Conservation (phyloP, 2,329 filamentous ascomycete genomes). For the Fusarium euwallaceae region DNA sequence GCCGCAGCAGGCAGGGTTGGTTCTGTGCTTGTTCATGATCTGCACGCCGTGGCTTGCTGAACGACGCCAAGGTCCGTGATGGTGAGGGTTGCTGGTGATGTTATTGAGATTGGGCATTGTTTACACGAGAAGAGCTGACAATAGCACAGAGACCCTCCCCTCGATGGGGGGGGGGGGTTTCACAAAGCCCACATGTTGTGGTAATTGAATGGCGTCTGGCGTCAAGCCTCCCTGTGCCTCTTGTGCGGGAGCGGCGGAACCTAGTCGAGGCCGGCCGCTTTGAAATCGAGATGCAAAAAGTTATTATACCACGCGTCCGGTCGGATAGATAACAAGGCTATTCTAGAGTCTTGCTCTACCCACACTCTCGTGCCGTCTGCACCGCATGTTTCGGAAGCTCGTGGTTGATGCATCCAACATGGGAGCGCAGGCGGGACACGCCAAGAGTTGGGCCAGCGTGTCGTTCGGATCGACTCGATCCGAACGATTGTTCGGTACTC, state of each 20-base stretch:
- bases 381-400: background rate
- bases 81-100: background rate
- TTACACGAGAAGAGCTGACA: background rate
- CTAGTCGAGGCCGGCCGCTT: background rate
- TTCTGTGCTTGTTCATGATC: slow-evolving; percentile 12
- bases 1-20: background rate
- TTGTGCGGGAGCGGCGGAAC: background rate
- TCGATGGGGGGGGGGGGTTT: background rate
- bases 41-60: slow-evolving; percentile 19
- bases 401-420: background rate
- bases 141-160: background rate
- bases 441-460: background rate
- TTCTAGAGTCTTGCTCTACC: background rate
- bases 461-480: background rate
- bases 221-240: background rate
- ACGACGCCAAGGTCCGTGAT: slow-evolving; percentile 1
- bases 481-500: slow-evolving; percentile 1
- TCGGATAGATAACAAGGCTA: background rate
- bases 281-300: slow-evolving; percentile 2
- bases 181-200: background rate
- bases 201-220: slow-evolving; percentile 3
- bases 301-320: background rate
- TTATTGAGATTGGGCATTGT: background rate
- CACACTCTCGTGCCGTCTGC: background rate
- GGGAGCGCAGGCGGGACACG: background rate